Base-by-base conservation (phyloP, 495 filamentous ascomycete genomes). In the Recurvomyces mirabilis region DNA sequence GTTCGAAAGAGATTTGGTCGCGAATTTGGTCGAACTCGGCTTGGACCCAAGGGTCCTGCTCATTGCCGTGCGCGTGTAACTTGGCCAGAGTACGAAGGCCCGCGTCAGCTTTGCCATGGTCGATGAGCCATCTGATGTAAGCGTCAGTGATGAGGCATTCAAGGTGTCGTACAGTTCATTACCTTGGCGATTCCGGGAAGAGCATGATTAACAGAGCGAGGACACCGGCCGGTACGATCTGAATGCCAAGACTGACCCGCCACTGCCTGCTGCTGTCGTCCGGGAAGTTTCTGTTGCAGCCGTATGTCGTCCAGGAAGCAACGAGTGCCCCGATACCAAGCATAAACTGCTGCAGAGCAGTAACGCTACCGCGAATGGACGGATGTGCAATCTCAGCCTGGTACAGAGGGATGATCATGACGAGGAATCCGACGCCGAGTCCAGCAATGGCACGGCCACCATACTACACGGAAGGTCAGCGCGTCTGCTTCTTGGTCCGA, bases 1-100 rank as follows among this genome's bases (percentile, higher is more conserved):
- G 68, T 46, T 67, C 68, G 35, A 60, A 75, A 44, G 55, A 70
- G 34, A 78, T 70, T n/a, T 63, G 62, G 17, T 75, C 79, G 54
- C 77, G 75, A 49, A 84, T 81, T 49, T 75, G 68, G n/a, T 78
- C 69, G 52, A 75, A 78, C 55, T 81, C 77, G 1, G 75, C 74
- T 7, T 61, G 65, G n/a, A 81, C 75, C 70, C 72, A 81, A 3
- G 73, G 46, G 49, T 83, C 74, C 36, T 70, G 59, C 5, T 65
- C 56, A 45, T 79, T 61, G 28, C 74, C 77, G 35, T 74, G 65
- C 7, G 77, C 60, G 45, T 80, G 77, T 12, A 83, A 67, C 18
- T 63, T 60, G 1, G 77, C 79, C 0, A 82, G 68, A 0, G 70
- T 76, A 9, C 56, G 47, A 1, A 78, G 68, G 1, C 75, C 78